A percentile compares a stretch with the other conserved stretches of the same genome.
Conservation (phyloP, 192 early-diverging fungal species). For the Backusella psychrophila region DNA sequence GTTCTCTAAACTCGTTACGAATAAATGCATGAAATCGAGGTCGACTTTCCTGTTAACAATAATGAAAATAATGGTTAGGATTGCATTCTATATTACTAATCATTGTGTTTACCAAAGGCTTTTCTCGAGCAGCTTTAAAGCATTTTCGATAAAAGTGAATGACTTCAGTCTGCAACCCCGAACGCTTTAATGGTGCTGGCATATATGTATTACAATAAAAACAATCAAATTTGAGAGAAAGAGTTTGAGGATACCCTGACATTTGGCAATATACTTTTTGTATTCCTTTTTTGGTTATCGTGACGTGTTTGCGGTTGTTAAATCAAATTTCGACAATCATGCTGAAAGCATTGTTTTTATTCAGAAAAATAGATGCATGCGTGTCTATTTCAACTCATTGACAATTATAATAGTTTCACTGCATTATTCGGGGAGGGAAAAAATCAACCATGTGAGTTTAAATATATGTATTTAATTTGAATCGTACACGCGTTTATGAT, state of each 20-base stretch:
- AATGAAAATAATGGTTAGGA: not conserved
- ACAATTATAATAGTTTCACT: too few species aligned
- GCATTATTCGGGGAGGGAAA: too few species aligned
- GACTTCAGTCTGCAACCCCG: slow-evolving; percentile 66
- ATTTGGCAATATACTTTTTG: not conserved
- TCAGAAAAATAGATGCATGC: too few species aligned
- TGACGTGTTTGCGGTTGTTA: not conserved
- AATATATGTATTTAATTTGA: too few species aligned
- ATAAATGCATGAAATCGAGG: slow-evolving; percentile 66
- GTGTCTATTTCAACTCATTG: too few species aligned
- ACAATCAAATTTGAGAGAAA: not conserved
- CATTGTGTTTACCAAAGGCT: slow-evolving; percentile 51
- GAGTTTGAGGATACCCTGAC: not conserved
- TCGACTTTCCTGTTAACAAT: slow-evolving; percentile 47
- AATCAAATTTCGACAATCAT: too few species aligned
- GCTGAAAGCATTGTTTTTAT: too few species aligned
- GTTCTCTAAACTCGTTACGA: slow-evolving; percentile 63
- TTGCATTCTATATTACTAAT: not conserved
- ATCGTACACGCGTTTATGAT: too few species aligned
- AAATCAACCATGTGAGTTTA: too few species aligned
- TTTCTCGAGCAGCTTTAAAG: slow-evolving; percentile 59
- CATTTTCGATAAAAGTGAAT: slow-evolving; percentile 69
- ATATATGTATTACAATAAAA: not conserved
- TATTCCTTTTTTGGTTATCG: not conserved
- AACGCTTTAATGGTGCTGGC: slow-evolving; percentile 39